A percentile compares a stretch with the other conserved stretches of the same genome.
These are phyloP conservation scores for Rhizophagus prolifer DNA, from an alignment of 192 early-diverging fungal genomes.

Conservation along the genomic window DNA sequence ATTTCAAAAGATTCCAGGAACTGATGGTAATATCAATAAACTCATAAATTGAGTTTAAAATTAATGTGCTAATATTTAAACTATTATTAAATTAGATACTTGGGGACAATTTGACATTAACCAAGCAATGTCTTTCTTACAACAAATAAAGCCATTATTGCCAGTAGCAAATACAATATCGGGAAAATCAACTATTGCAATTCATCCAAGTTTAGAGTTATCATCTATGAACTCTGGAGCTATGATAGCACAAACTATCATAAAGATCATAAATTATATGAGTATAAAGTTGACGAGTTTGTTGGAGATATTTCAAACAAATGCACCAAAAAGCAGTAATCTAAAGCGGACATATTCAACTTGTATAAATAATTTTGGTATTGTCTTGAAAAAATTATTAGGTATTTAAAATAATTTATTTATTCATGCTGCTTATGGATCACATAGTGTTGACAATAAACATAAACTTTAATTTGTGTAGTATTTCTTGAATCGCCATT, in stretches of 20 bases:
- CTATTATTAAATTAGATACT: background rate
- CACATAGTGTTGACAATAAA: background rate
- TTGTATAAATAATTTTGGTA: conserved; percentile 1
- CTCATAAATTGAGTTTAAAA: background rate
- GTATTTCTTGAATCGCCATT: background rate
- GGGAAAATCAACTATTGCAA: background rate
- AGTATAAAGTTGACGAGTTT: background rate
- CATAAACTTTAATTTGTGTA: background rate
- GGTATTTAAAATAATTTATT: background rate
- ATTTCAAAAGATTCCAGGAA: background rate
- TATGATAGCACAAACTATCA: background rate
- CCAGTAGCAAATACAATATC: background rate
- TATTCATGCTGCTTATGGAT: background rate
- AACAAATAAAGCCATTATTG: background rate
- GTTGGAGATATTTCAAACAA: background rate
- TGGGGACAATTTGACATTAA: background rate
- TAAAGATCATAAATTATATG: background rate
- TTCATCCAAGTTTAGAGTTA: background rate
- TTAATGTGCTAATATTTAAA: background rate
- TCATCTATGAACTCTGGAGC: background rate
- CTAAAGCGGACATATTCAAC: background rate
- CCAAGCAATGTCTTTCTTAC: background rate
- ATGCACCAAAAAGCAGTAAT: background rate
- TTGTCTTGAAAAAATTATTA: background rate
- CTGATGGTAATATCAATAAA: background rate